Conservation (phyloP, 1,284 basidiomycete species). For the Rugiboletus extremiorientalis region DNA sequence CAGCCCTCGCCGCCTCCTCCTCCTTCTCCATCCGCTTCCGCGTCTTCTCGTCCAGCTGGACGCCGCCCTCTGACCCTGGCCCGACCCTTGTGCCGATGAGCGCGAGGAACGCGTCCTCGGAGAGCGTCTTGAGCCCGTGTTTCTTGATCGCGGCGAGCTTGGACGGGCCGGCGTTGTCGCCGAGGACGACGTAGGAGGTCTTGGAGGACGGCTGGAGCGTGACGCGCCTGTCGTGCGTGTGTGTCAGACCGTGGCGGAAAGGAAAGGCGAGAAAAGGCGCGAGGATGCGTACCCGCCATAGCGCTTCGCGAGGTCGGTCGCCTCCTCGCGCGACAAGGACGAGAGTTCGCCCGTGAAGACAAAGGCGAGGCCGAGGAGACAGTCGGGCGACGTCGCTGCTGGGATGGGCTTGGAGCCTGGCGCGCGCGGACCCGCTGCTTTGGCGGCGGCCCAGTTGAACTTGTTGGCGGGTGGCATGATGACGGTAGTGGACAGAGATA, state of each 20-base stretch:
- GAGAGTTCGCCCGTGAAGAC: conserved; percentile 96
- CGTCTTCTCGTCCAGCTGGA: conserved; percentile 72
- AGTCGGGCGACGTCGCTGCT: conserved; percentile 67
- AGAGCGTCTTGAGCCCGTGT: conserved; percentile 72
- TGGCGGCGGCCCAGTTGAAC: conserved; percentile 65
- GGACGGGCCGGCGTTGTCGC: conserved; percentile 83
- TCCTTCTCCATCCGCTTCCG: conserved; percentile 85
- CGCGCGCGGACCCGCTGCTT: conserved; percentile 67
- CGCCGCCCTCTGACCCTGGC: conserved; percentile 32
- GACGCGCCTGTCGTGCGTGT: conserved; percentile 63
- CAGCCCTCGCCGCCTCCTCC: conserved; percentile 67
- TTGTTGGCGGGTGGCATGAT: conserved; percentile 7
- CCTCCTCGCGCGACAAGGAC: conserved; percentile 88
- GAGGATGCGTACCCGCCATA: conserved; percentile 74
- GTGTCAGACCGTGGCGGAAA: neutral
- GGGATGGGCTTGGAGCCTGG: conserved; percentile 87
- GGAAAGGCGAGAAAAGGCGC: too few relatives aligned
- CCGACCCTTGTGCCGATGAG: conserved; percentile 72
- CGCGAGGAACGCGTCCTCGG: conserved; percentile 87
- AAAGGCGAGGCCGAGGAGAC: conserved; percentile 85
- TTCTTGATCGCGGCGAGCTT: conserved; percentile 88
- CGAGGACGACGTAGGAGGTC: conserved; percentile 89
- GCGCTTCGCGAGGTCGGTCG: conserved; percentile 86
- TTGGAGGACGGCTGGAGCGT: conserved; percentile 87
- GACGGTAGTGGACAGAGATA: conserved; percentile 1